Evolutionary conservation across 768 basidiomycete species (phyloP).

Genomic region (Trametes punicea): DNA sequence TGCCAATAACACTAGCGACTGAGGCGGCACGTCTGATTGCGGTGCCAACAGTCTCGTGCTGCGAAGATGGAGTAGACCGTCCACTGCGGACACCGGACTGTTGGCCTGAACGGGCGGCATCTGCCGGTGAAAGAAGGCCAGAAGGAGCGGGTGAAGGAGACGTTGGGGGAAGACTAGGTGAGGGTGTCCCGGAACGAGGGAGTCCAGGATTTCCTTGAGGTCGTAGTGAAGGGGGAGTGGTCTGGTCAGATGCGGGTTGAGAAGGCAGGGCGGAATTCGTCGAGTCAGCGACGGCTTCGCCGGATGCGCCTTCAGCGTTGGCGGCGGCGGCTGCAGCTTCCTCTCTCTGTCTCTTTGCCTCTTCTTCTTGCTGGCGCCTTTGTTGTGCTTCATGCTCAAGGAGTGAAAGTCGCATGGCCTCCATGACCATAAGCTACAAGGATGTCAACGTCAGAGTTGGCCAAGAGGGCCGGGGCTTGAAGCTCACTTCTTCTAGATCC

Average conservation of each 20-base stretch:
- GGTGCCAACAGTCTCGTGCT: neutral
- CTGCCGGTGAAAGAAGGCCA: neutral
- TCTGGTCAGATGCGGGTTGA: neutral
- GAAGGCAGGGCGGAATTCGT: conserved; percentile 2
- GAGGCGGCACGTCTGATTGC: conserved; percentile 32
- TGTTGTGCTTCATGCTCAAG: conserved; percentile 95
- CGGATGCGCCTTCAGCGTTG: conserved; percentile 23
- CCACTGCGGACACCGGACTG: neutral
- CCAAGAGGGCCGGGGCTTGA: neutral
- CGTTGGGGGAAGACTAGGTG: neutral
- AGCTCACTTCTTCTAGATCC: conserved; percentile 85
- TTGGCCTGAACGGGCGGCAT: neutral
- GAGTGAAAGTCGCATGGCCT: conserved; percentile 94
- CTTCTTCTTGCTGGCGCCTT: conserved; percentile 68
- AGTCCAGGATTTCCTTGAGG: neutral
- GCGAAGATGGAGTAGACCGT: neutral
- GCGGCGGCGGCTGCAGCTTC: conserved; percentile 26
- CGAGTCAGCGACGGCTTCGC: conserved; percentile 31
- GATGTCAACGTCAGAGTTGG: neutral
- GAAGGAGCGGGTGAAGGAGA: neutral
- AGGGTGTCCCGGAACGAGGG: neutral
- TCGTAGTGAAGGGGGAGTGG: neutral
- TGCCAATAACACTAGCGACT: conserved; percentile 40
- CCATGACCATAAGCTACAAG: conserved; percentile 92
- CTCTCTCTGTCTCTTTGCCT: conserved; percentile 46